Evolutionary conservation across 176 grass and related monocot genomes (phyloP).

Genomic region (Eleusine coracana): DNA sequence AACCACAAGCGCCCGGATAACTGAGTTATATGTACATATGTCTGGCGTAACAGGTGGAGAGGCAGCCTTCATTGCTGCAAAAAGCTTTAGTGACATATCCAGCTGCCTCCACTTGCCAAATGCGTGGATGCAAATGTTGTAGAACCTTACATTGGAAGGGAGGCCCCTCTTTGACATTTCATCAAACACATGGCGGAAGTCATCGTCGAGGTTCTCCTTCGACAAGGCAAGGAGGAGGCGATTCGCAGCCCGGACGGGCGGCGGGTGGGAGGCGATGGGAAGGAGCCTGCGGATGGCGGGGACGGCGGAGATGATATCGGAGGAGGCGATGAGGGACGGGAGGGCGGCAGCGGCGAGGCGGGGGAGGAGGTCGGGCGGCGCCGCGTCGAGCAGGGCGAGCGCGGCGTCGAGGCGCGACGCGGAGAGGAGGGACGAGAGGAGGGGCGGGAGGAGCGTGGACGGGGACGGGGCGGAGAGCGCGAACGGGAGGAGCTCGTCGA

Average conservation of each 20-base stretch:
- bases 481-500: constrained; percentile 59
- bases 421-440: constrained; percentile 55
- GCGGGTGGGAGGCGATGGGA: constrained; percentile 38
- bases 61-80: constrained; percentile 61
- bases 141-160: constrained; percentile 60
- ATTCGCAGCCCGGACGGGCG: constrained; percentile 49
- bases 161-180: constrained; percentile 67
- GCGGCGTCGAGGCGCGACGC: constrained; percentile 54
- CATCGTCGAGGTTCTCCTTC: constrained; percentile 48
- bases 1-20: constrained; percentile 64
- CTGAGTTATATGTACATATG: constrained; percentile 79
- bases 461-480: constrained; percentile 37
- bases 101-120: constrained; percentile 69
- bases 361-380: constrained; percentile 45
- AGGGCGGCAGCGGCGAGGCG: constrained; percentile 66
- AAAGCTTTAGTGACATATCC: constrained; percentile 59
- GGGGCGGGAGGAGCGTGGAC: constrained; percentile 17
- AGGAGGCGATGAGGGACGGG: constrained; percentile 61
- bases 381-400: constrained; percentile 53
- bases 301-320: constrained; percentile 49
- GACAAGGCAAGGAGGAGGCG: constrained; percentile 61
- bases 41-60: constrained; percentile 56
- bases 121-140: constrained; percentile 88
- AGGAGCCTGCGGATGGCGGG: constrained; percentile 54
- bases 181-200: constrained; percentile 74